Evolutionary conservation across 331 rosid genomes (phyloP), one percentile per base, ranked within the genome.

Genomic region (Quercus tomentella): DNA sequence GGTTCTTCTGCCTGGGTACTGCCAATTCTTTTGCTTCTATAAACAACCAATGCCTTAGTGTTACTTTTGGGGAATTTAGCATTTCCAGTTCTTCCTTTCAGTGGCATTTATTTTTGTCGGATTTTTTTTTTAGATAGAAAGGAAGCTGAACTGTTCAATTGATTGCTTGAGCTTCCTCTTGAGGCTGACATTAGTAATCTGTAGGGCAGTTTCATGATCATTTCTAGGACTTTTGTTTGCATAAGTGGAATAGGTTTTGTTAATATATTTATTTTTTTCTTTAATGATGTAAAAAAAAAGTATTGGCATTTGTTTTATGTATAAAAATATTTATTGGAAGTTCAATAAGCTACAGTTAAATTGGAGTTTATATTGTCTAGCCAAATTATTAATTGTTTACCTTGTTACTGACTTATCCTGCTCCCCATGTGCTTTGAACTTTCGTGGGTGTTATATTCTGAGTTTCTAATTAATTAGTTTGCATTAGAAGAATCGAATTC

Each of bases 1-100:
- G 33, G 37, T 73, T 54, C 70, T 83, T 78, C 67, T 85, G 79
- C 61, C 16, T 56, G 81, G 21, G 20, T 62, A 68, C 57, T 61
- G 78, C 52, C 56, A 72, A 28, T 31, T 77, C 12, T 76, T 75
- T 55, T 70, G 54, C 75, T 37, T 71, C 21, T 60, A 17, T 66
- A 28, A 63, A 49, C 73, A 79, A 43, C 65, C 68, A 61, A 57
- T 55, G 10, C 62, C 21, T n/a, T 33, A 56, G 43, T 83, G 56
- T 57, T 56, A 54, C 58, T 3, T 56, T 21, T 43, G 55, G 55
- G 55, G 62, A 76, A 63, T 70, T 2, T 41, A 16, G 22, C 57
- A 69, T 73, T 73, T 37, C 60, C 63, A 33, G 79, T 25, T 49
- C 43, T 55, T 70, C 26, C 10, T 23, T 31, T 60, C 70, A 76